Evolutionary conservation across 2,329 filamentous ascomycete genomes (phyloP).

Genomic region (Tolypocladium ophioglossoides): DNA sequence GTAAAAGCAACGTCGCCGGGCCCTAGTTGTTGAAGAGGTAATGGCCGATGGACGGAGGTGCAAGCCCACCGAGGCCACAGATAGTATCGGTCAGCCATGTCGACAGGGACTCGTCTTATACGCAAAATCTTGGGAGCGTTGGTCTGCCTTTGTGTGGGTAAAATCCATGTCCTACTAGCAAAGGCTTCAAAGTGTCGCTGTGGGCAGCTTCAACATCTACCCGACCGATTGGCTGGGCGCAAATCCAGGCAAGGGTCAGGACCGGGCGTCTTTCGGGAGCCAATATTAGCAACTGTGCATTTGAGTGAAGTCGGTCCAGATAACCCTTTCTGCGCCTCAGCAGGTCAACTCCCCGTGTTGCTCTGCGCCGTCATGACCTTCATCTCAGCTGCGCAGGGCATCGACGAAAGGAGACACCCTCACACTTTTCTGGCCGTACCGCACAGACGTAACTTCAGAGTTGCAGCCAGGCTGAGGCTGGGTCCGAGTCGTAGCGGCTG

Average conservation of each 20-base stretch:
- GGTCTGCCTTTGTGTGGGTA: not conserved
- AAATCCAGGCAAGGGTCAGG: not conserved
- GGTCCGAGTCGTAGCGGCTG: too few relatives aligned
- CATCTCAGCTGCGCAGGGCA: not conserved
- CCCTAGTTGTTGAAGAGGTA: not conserved
- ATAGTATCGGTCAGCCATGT: not conserved
- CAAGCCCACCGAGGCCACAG: too few relatives aligned
- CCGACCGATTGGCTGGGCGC: not conserved
- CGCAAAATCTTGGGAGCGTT: not conserved
- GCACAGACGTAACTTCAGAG: too few relatives aligned
- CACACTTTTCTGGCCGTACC: too few relatives aligned
- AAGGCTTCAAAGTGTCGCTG: not conserved
- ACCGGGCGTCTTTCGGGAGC: too few relatives aligned
- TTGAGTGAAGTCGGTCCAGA: too few relatives aligned
- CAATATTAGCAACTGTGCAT: too few relatives aligned
- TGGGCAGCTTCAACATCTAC: not conserved
- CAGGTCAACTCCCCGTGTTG: not conserved
- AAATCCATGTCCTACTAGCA: not conserved
- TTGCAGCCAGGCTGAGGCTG: not conserved
- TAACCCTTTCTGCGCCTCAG: too few relatives aligned
- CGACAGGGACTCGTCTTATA: not conserved
- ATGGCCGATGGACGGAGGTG: too few relatives aligned
- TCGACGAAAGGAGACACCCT: too few relatives aligned
- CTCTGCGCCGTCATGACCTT: not conserved
- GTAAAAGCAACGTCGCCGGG: not conserved